phyloP scores from a whole-genome alignment of 1,139 yeast genomes.

The Geotrichum carabidarum region DNA sequence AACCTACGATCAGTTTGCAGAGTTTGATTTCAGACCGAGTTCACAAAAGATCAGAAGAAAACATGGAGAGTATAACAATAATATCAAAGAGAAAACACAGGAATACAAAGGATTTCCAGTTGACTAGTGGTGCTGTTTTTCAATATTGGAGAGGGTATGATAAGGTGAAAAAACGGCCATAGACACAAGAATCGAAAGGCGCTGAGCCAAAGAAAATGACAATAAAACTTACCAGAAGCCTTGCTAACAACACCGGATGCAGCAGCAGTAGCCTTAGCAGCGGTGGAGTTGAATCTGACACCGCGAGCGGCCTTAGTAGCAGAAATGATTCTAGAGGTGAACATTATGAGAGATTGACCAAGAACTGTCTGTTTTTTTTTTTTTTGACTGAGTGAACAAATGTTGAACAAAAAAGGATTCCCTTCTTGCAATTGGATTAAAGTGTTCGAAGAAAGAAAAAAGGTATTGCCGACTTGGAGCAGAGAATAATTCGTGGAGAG shows the following conservation, averaged over 20 bases:
- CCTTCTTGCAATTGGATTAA: not conserved
- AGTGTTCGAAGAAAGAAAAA: not conserved
- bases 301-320: conserved; percentile 16
- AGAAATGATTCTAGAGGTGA: conserved; percentile 17
- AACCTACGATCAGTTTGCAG: too few relatives aligned
- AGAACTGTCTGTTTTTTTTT: too few relatives aligned
- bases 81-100: not conserved
- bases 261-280: conserved; percentile 24
- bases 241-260: conserved; percentile 50
- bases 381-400: too few relatives aligned
- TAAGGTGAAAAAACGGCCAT: not conserved
- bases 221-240: conserved; percentile 40
- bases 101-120: too few relatives aligned
- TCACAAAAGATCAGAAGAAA: not conserved
- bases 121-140: not conserved
- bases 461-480: not conserved
- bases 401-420: too few relatives aligned
- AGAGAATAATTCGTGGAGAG: conserved; percentile 1
- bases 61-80: not conserved
- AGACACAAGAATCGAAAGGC: not conserved
- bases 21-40: not conserved
- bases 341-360: conserved; percentile 12
- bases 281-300: conserved; percentile 21
- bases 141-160: not conserved
- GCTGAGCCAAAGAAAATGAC: not conserved